Evolutionary conservation across 352 stramenopile genomes (phyloP).

Genomic region (Phytophthora citrophthora): DNA sequence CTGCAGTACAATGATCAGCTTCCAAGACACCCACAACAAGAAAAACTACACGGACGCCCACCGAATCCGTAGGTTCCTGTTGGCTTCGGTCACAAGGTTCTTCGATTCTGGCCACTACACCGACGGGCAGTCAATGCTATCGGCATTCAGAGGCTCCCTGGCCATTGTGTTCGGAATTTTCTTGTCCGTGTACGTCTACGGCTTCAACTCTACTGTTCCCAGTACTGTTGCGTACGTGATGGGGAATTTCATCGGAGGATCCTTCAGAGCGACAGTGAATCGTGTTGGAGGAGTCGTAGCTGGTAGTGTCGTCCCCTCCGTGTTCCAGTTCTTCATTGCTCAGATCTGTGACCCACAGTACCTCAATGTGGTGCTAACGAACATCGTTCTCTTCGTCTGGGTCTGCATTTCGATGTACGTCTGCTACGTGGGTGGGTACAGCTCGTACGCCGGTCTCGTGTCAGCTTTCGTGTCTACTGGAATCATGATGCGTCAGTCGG

Average conservation of each 20-base stretch:
- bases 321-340: conserved; percentile 84
- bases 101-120: conserved; percentile 57
- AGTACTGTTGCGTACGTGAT: conserved; percentile 71
- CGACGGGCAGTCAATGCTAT: conserved; percentile 44
- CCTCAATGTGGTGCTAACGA: conserved; percentile 45
- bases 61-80: conserved; percentile 59
- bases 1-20: conserved; percentile 76
- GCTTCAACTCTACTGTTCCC: conserved; percentile 64
- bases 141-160: conserved; percentile 59
- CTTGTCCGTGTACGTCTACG: conserved; percentile 77
- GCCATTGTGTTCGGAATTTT: conserved; percentile 75
- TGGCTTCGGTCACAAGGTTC: conserved; percentile 49
- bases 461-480: conserved; percentile 69
- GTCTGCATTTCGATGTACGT: conserved; percentile 72
- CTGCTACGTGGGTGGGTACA: conserved; percentile 60
- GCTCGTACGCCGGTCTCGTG: conserved; percentile 61
- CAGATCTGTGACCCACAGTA: conserved; percentile 54
- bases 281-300: conserved; percentile 79
- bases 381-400: conserved; percentile 62
- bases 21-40: conserved; percentile 67
- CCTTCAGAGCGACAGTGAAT: conserved; percentile 78
- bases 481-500: conserved; percentile 64
- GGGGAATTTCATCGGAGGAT: conserved; percentile 73
- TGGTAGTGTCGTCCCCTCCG: conserved; percentile 75
- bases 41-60: conserved; percentile 58